phyloP scores from a whole-genome alignment of 768 basidiomycete species.

The Agaricus blazei region DNA sequence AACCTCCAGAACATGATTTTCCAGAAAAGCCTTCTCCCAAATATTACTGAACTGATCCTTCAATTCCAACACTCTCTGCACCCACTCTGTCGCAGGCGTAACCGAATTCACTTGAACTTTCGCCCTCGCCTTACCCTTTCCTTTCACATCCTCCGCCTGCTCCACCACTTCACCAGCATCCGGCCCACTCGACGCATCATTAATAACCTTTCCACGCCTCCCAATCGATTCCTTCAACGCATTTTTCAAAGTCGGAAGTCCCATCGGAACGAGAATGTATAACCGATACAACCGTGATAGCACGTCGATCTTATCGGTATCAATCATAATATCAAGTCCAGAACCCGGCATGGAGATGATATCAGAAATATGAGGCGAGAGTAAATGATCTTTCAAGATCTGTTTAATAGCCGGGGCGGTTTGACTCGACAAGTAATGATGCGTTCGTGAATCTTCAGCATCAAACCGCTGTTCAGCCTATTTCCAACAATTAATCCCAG shows the following conservation, averaged over 20 bases:
- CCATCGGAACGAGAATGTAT: conserved; percentile 61
- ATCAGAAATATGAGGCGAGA: conserved; percentile 69
- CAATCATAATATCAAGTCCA: conserved; percentile 85
- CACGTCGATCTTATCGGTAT: conserved; percentile 71
- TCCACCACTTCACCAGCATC: conserved; percentile 31
- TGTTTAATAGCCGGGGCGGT: conserved; percentile 64
- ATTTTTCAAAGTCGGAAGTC: conserved; percentile 57
- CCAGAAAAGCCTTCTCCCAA: conserved; percentile 65
- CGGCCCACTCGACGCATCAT: conserved; percentile 47
- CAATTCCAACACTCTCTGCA: conserved; percentile 82
- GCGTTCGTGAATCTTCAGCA: conserved; percentile 78
- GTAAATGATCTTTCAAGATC: conserved; percentile 73
- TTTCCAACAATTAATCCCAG: background rate
- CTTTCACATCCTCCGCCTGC: conserved; percentile 36
- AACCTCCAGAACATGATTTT: conserved; percentile 74
- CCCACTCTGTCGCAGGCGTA: conserved; percentile 84
- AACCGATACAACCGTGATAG: conserved; percentile 76
- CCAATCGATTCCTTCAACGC: conserved; percentile 70
- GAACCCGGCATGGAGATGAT: conserved; percentile 79
- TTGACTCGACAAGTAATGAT: conserved; percentile 79
- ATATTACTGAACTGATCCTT: conserved; percentile 88
- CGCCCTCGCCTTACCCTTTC: conserved; percentile 40
- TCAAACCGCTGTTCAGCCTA: conserved; percentile 79
- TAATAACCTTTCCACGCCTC: conserved; percentile 74
- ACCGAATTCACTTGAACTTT: conserved; percentile 25